phyloP scores from a whole-genome alignment of 2,329 filamentous ascomycete species.

The Fusarium redolens region DNA sequence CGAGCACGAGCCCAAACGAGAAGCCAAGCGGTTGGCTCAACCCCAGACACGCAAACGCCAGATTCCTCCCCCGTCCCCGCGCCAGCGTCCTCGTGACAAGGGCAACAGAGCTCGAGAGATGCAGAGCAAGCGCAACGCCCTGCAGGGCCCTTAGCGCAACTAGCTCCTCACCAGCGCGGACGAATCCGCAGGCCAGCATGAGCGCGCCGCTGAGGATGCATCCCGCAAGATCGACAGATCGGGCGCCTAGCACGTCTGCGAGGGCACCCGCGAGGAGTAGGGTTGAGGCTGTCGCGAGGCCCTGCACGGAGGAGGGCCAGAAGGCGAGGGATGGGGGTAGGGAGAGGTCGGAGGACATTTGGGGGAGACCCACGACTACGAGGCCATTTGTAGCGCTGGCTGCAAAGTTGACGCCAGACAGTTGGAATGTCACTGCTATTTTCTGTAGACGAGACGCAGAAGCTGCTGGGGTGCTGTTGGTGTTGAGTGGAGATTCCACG shows the following conservation, averaged over 20 bases:
- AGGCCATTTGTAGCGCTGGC: conserved; percentile 44
- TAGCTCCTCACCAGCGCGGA: conserved; percentile 48
- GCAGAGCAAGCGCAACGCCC: conserved; percentile 52
- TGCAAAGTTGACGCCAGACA: conserved; percentile 43
- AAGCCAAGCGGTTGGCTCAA: conserved; percentile 61
- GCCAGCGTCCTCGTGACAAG: conserved; percentile 50
- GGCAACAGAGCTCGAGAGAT: conserved; percentile 51
- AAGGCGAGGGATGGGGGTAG: conserved; percentile 50
- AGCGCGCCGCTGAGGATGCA: conserved; percentile 46
- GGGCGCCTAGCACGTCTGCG: conserved; percentile 52
- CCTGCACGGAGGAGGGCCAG: conserved; percentile 54
- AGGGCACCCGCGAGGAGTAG: conserved; percentile 54
- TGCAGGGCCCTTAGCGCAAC: conserved; percentile 54
- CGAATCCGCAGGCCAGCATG: conserved; percentile 49
- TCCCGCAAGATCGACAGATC: conserved; percentile 50
- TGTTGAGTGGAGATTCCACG: not conserved
- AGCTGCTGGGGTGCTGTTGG: not conserved
- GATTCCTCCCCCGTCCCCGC: conserved; percentile 51
- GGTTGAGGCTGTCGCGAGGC: conserved; percentile 51
- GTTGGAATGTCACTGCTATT: conserved; percentile 35
- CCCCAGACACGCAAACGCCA: conserved; percentile 58
- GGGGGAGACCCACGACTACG: conserved; percentile 54
- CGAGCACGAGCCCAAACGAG: conserved; percentile 61
- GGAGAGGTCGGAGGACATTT: conserved; percentile 53
- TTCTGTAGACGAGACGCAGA: conserved; percentile 30